These are phyloP conservation scores for Pythium chondricola DNA, from an alignment of 352 stramenopile species.

Conservation along the genomic window DNA sequence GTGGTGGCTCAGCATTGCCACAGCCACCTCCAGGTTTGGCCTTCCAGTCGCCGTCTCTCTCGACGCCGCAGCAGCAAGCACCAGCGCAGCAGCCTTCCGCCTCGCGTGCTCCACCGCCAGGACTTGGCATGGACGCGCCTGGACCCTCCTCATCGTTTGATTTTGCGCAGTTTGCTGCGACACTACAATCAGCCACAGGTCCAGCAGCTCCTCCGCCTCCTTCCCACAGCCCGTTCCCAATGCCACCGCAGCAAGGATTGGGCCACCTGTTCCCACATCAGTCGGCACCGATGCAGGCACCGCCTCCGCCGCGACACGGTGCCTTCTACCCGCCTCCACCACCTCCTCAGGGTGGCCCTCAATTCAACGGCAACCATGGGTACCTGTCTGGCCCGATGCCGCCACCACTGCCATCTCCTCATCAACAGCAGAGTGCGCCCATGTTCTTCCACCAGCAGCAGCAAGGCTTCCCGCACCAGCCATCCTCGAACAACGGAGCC, in stretches of 20 bases:
- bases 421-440: neutral
- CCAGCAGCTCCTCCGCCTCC: neutral
- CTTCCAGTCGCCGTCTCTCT: no score
- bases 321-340: constrained; percentile 13
- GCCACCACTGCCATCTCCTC: constrained; percentile 3
- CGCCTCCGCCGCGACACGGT: neutral
- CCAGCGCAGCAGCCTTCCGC: neutral
- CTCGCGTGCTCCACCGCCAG: constrained; percentile 1
- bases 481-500: neutral
- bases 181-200: constrained; percentile 4
- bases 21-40: neutral
- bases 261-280: constrained; percentile 16
- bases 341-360: constrained; percentile 1
- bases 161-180: constrained; percentile 19
- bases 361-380: constrained; percentile 5
- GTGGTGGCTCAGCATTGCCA: no score
- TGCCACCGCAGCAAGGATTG: constrained; percentile 5
- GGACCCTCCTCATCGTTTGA: no score
- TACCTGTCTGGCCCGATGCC: neutral
- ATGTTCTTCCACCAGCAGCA: constrained; percentile 12
- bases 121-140: neutral
- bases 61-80: neutral
- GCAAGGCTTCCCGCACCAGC: constrained; percentile 3
- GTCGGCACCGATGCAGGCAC: neutral
- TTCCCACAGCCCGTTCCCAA: neutral